These are phyloP conservation scores for Athelia psychrophila DNA, from an alignment of 1,284 basidiomycete species.

Conservation along the genomic window DNA sequence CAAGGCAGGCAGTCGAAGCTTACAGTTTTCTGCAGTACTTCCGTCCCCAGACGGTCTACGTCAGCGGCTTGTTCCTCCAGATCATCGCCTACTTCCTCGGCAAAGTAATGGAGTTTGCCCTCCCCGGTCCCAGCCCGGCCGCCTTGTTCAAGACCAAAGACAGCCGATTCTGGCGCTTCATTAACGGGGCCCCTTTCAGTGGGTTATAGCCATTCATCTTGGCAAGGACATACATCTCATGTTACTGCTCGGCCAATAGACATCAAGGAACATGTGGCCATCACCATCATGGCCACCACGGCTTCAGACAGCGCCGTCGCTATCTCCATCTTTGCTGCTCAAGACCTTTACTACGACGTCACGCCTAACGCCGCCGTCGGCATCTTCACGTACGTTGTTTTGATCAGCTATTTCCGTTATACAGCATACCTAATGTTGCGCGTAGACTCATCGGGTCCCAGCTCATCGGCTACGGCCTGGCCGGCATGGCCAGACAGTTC, in stretches of 20 bases:
- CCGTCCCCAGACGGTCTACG: constrained; percentile 55
- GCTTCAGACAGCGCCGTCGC: constrained; percentile 47
- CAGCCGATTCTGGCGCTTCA: constrained; percentile 47
- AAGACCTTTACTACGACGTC: constrained; percentile 48
- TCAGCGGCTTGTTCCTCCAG: constrained; percentile 57
- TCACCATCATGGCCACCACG: constrained; percentile 58
- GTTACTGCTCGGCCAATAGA: constrained; percentile 26
- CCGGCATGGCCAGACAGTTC: constrained; percentile 33
- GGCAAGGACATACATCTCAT: neutral
- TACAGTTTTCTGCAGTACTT: constrained; percentile 29
- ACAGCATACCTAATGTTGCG: constrained; percentile 8
- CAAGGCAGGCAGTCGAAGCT: neutral
- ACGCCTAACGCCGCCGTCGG: constrained; percentile 45
- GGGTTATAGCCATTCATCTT: constrained; percentile 11
- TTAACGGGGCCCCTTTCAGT: constrained; percentile 58
- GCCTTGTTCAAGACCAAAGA: constrained; percentile 31
- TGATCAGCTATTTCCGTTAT: neutral
- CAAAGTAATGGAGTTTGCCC: constrained; percentile 38
- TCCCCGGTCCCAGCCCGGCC: constrained; percentile 40
- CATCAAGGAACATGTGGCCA: constrained; percentile 59
- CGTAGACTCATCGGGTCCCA: constrained; percentile 40
- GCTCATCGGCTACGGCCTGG: constrained; percentile 51
- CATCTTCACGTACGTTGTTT: constrained; percentile 39
- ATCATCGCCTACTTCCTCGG: constrained; percentile 43
- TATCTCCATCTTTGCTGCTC: constrained; percentile 47